Evolutionary conservation across 139 green algal species (phyloP).

Genomic region (Deuterostichococcus epilithicus): DNA sequence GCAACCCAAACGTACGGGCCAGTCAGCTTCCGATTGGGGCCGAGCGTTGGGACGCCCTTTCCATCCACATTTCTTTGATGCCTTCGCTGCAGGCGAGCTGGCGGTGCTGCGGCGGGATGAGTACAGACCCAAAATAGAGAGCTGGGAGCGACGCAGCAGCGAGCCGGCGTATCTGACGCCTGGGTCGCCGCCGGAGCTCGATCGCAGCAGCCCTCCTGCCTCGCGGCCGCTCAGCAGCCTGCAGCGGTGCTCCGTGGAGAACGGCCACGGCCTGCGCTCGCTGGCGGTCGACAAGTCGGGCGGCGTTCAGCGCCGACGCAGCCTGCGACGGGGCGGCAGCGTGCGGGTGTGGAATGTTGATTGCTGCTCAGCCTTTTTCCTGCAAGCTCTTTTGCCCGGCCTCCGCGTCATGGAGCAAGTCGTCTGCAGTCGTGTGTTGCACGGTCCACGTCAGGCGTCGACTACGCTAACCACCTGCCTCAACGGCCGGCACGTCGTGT

Average conservation of each 20-base stretch:
- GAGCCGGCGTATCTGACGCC: not conserved
- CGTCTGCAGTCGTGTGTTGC: no score
- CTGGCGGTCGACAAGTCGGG: not conserved
- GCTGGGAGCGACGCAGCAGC: not conserved
- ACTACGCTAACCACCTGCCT: no score
- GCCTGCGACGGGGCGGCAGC: not conserved
- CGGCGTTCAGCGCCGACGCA: not conserved
- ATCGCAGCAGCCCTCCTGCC: not conserved
- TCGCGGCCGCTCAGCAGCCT: not conserved
- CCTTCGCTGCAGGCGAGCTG: not conserved
- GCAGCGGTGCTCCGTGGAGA: not conserved
- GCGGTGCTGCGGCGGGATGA: not conserved
- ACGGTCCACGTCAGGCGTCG: no score
- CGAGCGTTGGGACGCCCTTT: no score
- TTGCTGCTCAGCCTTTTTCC: not conserved
- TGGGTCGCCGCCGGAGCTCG: not conserved
- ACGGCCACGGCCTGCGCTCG: not conserved
- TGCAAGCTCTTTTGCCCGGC: no score
- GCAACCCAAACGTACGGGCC: no score
- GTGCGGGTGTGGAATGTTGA: not conserved
- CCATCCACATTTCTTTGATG: no score
- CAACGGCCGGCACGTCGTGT: no score
- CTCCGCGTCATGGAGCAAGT: no score
- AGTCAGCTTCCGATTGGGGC: no score
- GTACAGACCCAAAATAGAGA: not conserved